These are phyloP conservation scores for Kodamaea kaohsiungensis DNA, from an alignment of 805 yeast genomes.

Conservation along the genomic window DNA sequence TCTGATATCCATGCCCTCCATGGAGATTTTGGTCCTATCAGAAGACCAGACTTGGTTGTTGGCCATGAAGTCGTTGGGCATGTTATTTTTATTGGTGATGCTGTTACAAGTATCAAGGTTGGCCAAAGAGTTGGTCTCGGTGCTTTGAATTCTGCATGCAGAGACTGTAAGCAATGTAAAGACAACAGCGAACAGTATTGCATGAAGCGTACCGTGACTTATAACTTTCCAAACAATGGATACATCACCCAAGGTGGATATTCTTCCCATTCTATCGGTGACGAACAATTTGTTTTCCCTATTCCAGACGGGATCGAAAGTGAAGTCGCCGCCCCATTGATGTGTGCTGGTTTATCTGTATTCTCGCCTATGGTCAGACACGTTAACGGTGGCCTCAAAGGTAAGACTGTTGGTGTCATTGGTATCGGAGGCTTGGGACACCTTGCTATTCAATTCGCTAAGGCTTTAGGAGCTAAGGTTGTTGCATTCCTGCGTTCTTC, in stretches of 20 bases:
- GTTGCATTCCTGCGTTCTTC: constrained; percentile 53
- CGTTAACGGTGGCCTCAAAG: constrained; percentile 26
- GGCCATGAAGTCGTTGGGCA: constrained; percentile 71
- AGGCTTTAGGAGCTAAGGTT: constrained; percentile 64
- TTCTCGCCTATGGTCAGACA: constrained; percentile 53
- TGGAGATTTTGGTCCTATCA: constrained; percentile 51
- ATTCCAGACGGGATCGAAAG: constrained; percentile 49
- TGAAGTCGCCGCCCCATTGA: constrained; percentile 49
- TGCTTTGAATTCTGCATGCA: constrained; percentile 64
- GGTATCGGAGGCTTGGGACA: constrained; percentile 73
- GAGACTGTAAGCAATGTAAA: constrained; percentile 56
- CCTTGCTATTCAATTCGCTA: constrained; percentile 57
- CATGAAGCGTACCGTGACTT: constrained; percentile 49
- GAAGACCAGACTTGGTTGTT: constrained; percentile 39
- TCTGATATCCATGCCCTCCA: constrained; percentile 53
- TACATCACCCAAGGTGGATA: constrained; percentile 48
- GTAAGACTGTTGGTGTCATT: constrained; percentile 55
- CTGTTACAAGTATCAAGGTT: constrained; percentile 49
- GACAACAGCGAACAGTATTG: constrained; percentile 50
- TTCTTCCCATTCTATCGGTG: constrained; percentile 46
- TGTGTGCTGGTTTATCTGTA: constrained; percentile 59
- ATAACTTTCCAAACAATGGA: constrained; percentile 41
- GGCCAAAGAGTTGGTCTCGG: constrained; percentile 85
- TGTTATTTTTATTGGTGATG: constrained; percentile 57
- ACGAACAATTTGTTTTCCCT: constrained; percentile 46